phyloP scores from a whole-genome alignment of 371 early-diverging fungal species.

The Mucor circinelloides region DNA sequence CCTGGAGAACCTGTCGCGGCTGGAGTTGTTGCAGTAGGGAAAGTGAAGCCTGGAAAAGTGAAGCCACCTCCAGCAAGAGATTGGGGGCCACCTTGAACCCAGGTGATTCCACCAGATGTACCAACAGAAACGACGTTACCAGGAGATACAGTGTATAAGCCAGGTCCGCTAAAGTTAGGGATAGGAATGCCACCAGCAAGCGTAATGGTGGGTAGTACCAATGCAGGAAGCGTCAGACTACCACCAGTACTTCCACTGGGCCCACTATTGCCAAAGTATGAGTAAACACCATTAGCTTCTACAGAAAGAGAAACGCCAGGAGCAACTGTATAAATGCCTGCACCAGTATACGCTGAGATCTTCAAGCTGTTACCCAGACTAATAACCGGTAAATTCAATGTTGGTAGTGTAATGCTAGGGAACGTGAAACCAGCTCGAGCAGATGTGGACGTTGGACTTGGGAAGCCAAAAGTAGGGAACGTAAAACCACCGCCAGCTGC shows the following conservation, averaged over 20 bases:
- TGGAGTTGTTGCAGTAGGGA: background rate
- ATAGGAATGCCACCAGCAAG: background rate
- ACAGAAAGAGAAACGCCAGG: conserved; percentile 1
- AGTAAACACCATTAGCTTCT: background rate
- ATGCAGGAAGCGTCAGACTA: background rate
- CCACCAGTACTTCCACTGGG: background rate
- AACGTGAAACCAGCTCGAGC: background rate
- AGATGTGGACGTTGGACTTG: background rate
- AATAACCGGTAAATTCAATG: background rate
- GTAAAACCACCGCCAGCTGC: background rate
- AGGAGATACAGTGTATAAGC: background rate
- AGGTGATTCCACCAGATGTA: background rate
- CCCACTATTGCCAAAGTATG: background rate
- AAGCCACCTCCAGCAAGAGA: background rate
- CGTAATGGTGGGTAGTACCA: conserved; percentile 1
- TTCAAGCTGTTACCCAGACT: background rate
- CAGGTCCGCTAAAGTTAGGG: conserved; percentile 3
- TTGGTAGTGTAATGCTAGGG: conserved; percentile 6
- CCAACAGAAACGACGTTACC: conserved; percentile 7
- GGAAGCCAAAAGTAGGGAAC: background rate
- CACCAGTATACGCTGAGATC: background rate
- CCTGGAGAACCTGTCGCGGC: background rate
- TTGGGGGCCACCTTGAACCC: background rate
- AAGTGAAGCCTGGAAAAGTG: background rate
- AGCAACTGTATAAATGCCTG: background rate